A percentile compares a stretch with the other conserved stretches of the same genome.
phyloP scores from a whole-genome alignment of 2,329 filamentous ascomycete genomes.

The Ophiostoma novo-ulmi region DNA sequence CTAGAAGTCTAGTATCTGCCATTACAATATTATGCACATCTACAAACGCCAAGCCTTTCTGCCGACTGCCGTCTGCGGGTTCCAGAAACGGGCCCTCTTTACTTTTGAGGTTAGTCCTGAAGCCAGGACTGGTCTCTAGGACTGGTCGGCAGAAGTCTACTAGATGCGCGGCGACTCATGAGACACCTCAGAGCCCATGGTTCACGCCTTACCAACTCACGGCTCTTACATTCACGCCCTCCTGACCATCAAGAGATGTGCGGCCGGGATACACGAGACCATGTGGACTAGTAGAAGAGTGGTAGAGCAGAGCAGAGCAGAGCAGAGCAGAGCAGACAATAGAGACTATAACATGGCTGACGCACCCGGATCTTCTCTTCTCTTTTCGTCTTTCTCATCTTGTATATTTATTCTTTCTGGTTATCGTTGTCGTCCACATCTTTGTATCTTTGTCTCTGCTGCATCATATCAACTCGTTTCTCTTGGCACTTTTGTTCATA shows the following conservation, averaged over 20 bases:
- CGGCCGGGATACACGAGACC: slow-evolving; percentile 1
- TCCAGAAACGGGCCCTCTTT: slow-evolving; percentile 12
- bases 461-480: neutral
- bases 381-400: neutral
- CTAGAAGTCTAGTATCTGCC: slow-evolving; percentile 11
- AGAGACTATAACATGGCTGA: slow-evolving; percentile 1
- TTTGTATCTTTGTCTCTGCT: neutral
- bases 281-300: neutral
- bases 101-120: neutral
- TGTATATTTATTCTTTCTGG: neutral
- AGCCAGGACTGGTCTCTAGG: slow-evolving; percentile 10
- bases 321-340: neutral
- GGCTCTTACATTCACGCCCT: neutral
- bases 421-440: neutral
- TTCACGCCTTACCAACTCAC: slow-evolving; percentile 6
- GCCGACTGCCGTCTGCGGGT: slow-evolving; percentile 20
- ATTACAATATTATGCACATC: neutral
- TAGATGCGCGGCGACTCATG: neutral
- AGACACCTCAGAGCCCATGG: neutral
- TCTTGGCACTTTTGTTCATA: neutral
- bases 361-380: slow-evolving; percentile 7
- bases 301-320: neutral
- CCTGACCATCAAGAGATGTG: slow-evolving; percentile 16
- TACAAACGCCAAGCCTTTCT: slow-evolving; percentile 20
- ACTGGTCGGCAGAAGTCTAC: neutral